Evolutionary conservation across 2,329 filamentous ascomycete genomes (phyloP), one percentile per base, ranked within the genome.

Genomic region (Cryphonectria carpinicola): DNA sequence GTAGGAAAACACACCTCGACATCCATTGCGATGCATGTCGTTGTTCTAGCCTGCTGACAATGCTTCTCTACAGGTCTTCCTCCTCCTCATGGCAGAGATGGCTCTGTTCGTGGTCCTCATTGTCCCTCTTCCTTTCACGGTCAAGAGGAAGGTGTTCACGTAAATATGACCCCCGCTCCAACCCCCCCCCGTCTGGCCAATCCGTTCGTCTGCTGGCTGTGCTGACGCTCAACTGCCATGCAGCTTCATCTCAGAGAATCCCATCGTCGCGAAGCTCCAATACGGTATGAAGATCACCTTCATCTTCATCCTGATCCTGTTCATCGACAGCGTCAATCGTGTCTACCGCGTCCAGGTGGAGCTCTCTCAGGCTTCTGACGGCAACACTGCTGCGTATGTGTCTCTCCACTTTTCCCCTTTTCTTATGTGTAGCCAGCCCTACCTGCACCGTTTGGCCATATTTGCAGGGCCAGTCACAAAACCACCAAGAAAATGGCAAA

Each of bases 241-340:
- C 73, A 94, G 92, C 77, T 99, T 99, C 89, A 95, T 99, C 79
- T 98, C 95, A 67, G 93, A 95, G 79, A 97, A 91, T 80, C 92
- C 87, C 0, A 73, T 90, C 67, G 88, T 99, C 71, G 96, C 95
- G 56, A 98, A 98, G 82, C 81, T 98, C 74, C 95, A 98, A 86
- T 98, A 99, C 85, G 95, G 94, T 78, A 88, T 99, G 84, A 98
- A 98, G 88, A 99, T 99, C 70, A 97, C 94, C 2, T 99, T 99
- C 81, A 95, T 99, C 80, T 99, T 99, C 85, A 98, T 99, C 78
- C 87, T 98, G 71, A 97, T 99, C 74, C 91, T 99, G 75, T 99
- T 99, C 84, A 89, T 98, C 78, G 96, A 99, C 84, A 97, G 94
- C 80, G 95, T 98, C 81, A 91, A 91, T 79, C 93, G 96, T 74